Evolutionary conservation across 371 early-diverging fungal species (phyloP).

Genomic region (Apophysomyces trapeziformis): DNA sequence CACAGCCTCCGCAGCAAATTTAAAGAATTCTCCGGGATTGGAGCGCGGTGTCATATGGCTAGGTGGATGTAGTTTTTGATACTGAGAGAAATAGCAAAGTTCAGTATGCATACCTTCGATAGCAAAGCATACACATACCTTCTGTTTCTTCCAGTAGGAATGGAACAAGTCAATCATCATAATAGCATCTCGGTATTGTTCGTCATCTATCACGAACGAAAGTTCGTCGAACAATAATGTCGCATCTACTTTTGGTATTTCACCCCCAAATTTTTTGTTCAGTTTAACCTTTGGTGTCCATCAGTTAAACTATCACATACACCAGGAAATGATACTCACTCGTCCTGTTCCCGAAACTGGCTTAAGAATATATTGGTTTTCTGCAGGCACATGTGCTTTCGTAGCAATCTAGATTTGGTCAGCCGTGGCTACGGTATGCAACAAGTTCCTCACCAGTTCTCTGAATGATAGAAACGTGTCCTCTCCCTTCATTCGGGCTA

Average conservation of each 20-base stretch:
- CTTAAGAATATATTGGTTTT: conserved; percentile 73
- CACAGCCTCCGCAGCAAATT: conserved; percentile 79
- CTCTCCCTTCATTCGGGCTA: conserved; percentile 49
- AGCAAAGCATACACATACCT: conserved; percentile 45
- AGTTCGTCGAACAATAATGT: conserved; percentile 78
- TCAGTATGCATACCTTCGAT: neutral
- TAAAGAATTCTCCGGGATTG: conserved; percentile 75
- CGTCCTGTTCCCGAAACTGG: conserved; percentile 87
- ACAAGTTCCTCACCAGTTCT: conserved; percentile 3
- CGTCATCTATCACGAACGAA: conserved; percentile 76
- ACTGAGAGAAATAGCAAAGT: conserved; percentile 40
- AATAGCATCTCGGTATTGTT: conserved; percentile 75
- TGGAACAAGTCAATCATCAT: conserved; percentile 75
- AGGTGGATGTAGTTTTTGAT: conserved; percentile 75
- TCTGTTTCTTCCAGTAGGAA: conserved; percentile 67
- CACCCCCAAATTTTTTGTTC: conserved; percentile 57
- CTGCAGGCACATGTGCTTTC: conserved; percentile 15
- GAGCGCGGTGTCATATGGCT: conserved; percentile 63
- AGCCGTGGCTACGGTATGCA: neutral
- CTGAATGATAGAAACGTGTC: conserved; percentile 17
- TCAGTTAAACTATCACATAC: neutral
- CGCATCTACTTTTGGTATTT: conserved; percentile 56
- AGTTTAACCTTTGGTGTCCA: conserved; percentile 39
- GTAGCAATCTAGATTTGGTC: conserved; percentile 40
- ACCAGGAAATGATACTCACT: conserved; percentile 37